These are phyloP conservation scores for Rhododendron ovatum DNA, from an alignment of 148 eudicot species.

Conservation along the genomic window DNA sequence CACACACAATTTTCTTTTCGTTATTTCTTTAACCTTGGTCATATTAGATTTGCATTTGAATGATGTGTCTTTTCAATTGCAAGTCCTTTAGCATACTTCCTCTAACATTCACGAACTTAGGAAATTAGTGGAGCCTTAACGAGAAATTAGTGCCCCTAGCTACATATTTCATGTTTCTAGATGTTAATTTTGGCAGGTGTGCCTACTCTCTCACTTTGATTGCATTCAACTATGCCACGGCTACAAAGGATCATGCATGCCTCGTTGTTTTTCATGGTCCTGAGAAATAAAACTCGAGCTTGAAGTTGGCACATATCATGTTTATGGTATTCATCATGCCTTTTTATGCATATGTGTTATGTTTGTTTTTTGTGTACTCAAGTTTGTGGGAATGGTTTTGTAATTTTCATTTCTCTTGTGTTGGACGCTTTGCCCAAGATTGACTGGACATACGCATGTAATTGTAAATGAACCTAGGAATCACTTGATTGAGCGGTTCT, in stretches of 20 bases:
- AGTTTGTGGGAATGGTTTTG: not conserved
- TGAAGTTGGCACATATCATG: not conserved
- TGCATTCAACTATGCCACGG: not conserved
- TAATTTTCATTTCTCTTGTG: too few relatives aligned
- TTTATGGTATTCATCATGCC: too few relatives aligned
- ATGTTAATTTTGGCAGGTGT: not conserved
- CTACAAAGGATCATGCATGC: not conserved
- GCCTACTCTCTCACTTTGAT: not conserved
- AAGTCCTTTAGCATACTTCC: not conserved
- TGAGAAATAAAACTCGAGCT: not conserved
- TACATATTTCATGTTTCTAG: not conserved
- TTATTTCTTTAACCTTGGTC: not conserved
- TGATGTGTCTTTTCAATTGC: not conserved
- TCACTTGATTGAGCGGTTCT: not conserved
- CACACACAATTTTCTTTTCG: too few relatives aligned
- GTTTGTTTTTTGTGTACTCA: not conserved
- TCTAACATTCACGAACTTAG: not conserved
- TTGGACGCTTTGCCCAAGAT: not conserved
- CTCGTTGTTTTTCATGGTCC: not conserved
- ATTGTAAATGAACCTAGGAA: not conserved
- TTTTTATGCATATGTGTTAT: too few relatives aligned
- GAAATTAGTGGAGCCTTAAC: not conserved
- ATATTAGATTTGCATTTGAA: not conserved
- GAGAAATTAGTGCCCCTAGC: not conserved
- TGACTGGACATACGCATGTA: not conserved